Percentiles rank a stretch among this genome's conserved stretches.
Conservation (phyloP, 179 eudicot species). For the Spergularia azorica region DNA sequence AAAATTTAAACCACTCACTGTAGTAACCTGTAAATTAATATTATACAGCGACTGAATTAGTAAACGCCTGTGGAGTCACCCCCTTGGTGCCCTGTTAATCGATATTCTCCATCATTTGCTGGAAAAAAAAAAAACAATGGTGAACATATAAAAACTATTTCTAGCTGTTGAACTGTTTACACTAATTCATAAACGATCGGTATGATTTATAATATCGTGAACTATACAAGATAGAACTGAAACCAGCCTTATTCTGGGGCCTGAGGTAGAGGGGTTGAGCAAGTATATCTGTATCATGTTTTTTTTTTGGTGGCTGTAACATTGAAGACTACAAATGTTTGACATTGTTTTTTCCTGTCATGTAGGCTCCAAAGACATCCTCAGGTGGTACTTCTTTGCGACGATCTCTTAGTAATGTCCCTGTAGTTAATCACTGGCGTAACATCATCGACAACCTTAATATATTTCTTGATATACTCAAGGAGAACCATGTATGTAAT, state of each 20-base stretch:
- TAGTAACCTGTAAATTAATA: not conserved
- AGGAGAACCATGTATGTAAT: conserved; percentile 69
- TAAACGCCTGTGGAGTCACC: not conserved
- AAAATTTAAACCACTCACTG: not conserved
- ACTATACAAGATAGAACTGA: not conserved
- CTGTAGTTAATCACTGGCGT: conserved; percentile 55
- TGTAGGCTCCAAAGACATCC: conserved; percentile 41
- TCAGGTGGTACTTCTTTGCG: conserved; percentile 32
- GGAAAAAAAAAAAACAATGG: no score
- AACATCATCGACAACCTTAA: conserved; percentile 55
- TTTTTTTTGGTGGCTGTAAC: conserved; percentile 1
- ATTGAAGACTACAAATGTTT: not conserved
- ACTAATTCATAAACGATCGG: not conserved
- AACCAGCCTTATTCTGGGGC: conserved; percentile 1
- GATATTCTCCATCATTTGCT: no score
- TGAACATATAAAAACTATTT: not conserved
- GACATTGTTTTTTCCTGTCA: conserved; percentile 2
- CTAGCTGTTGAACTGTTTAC: not conserved
- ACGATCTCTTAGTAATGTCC: conserved; percentile 29
- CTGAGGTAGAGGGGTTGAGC: not conserved
- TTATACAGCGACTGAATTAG: not conserved
- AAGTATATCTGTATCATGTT: not conserved
- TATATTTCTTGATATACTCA: conserved; percentile 52
- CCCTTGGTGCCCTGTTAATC: not conserved
- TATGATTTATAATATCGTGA: not conserved